Conservation (phyloP, 1,139 yeast species). For the Zhuliangozyma blackwelliae region DNA sequence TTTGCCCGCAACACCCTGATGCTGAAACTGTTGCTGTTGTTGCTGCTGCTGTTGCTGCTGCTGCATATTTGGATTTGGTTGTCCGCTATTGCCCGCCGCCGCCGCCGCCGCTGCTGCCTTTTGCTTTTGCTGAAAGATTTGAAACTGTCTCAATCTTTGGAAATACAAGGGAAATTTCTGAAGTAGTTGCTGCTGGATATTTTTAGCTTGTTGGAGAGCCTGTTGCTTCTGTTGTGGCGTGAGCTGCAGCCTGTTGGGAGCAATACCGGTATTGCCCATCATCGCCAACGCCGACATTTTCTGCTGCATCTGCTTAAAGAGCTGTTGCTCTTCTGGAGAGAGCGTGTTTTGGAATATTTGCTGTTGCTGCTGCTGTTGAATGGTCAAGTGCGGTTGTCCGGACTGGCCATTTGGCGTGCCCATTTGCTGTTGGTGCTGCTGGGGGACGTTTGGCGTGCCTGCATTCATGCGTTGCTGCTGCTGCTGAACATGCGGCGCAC, state of each 20-base stretch:
- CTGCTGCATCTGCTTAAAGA: conserved; percentile 39
- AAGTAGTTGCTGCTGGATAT: conserved; percentile 39
- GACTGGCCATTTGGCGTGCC: no score
- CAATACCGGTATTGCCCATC: conserved; percentile 45
- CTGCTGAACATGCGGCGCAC: not conserved
- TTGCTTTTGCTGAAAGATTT: conserved; percentile 29
- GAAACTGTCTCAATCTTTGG: conserved; percentile 41
- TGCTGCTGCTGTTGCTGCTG: conserved; percentile 10
- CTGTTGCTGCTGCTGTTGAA: conserved; percentile 43
- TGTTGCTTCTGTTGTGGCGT: conserved; percentile 45
- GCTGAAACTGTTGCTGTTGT: no score
- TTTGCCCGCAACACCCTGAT: no score
- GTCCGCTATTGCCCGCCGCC: conserved; percentile 5
- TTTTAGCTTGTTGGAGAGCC: conserved; percentile 42
- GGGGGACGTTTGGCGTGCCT: conserved; percentile 11
- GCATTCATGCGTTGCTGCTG: conserved; percentile 8
- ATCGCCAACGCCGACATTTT: conserved; percentile 40
- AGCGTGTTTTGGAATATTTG: conserved; percentile 42
- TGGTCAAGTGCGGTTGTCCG: conserved; percentile 10
- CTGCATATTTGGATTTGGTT: conserved; percentile 1
- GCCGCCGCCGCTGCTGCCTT: conserved; percentile 7
- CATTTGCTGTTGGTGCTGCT: conserved; percentile 9
- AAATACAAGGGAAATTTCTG: conserved; percentile 44
- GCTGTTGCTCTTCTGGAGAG: conserved; percentile 42
- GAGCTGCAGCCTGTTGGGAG: conserved; percentile 41